Conservation (phyloP, 2,329 filamentous ascomycete genomes). For the Penicillium psychrosexuale region DNA sequence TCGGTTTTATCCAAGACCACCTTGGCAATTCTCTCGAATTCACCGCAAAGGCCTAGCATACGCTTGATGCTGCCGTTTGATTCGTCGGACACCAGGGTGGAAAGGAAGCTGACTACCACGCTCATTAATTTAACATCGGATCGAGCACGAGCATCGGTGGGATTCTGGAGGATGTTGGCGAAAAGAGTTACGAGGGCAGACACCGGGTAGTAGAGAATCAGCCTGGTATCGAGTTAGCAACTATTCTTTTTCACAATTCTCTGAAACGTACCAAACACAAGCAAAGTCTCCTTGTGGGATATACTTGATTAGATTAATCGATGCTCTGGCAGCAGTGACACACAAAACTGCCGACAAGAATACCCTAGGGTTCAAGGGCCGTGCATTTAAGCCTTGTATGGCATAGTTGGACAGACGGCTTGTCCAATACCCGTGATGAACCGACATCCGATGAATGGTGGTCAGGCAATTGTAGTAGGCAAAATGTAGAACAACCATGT, state of each 20-base stretch:
- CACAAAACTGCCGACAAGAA: slow-evolving; percentile 92
- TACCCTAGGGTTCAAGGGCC: slow-evolving; percentile 86
- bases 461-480: slow-evolving; percentile 97
- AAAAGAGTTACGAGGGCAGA: slow-evolving; percentile 93
- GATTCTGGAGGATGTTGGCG: slow-evolving; percentile 94
- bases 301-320: slow-evolving; percentile 91
- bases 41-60: slow-evolving; percentile 91
- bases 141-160: slow-evolving; percentile 79
- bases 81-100: slow-evolving; percentile 82
- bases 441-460: slow-evolving; percentile 97
- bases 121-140: slow-evolving; percentile 91
- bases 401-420: slow-evolving; percentile 91
- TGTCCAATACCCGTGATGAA: slow-evolving; percentile 98
- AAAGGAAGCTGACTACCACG: slow-evolving; percentile 86
- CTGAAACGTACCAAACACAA: slow-evolving; percentile 78
- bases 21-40: slow-evolving; percentile 91
- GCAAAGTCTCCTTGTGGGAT: slow-evolving; percentile 92
- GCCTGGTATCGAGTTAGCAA: slow-evolving; percentile 46
- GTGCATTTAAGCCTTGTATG: slow-evolving; percentile 86
- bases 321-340: slow-evolving; percentile 86
- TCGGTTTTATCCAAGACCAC: slow-evolving; percentile 89
- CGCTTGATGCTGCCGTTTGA: slow-evolving; percentile 87
- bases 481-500: slow-evolving; percentile 92
- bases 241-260: neutral
- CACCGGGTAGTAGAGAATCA: slow-evolving; percentile 95